Base-by-base conservation (phyloP, 2,329 filamentous ascomycete genomes). In the Fusarium albidum region DNA sequence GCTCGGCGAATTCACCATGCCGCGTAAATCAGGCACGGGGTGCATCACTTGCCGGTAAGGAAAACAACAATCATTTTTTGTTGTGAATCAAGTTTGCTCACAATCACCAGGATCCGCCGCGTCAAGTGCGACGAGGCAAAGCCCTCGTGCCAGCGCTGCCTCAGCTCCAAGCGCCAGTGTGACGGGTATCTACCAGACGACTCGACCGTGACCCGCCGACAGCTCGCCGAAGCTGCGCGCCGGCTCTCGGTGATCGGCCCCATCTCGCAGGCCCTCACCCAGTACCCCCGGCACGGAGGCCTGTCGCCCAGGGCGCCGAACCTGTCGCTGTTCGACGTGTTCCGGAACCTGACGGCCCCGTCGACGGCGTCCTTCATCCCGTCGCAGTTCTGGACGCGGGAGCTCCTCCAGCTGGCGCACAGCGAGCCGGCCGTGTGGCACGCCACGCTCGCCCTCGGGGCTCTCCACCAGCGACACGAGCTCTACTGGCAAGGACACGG, bases 61-160 rank as follows among this genome's bases (percentile, higher is more conserved):
- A 21, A 21, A 21, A 5, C 4, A 21, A 21, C 21, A 12, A 28
- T 42, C 26, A 10, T 18, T 12, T 3, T 9, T 2, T 10, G 33
- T n/a, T n/a, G 10, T 11, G 3, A 18, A 14, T 9, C 13, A 14
- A 28, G 10, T 4, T 5, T 13, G 11, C n/a, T 13, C 0, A 26
- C 37, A 40, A 5, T 17, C 5, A 6, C 10, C 3, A 73, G 71
- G 31, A 72, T 75, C 35, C 72, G 72, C 1, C 70, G 71, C 17
- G 68, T 75, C 4, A 73, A 73, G 38, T 75, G 72, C 49, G 72
- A 74, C 49, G 69, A 72, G 56, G 44, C 54, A 13, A 69, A 66
- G 31, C 72, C 72, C 0, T 40, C 41, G 2, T 75, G 72, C 47
- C 57, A 57, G 6, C 65, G 66, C 27, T 73, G 65, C 13, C 12